Percentiles rank a stretch among this genome's conserved stretches.
Evolutionary conservation across 176 grass and related monocot genomes (phyloP).

Genomic region (Chloris gayana): DNA sequence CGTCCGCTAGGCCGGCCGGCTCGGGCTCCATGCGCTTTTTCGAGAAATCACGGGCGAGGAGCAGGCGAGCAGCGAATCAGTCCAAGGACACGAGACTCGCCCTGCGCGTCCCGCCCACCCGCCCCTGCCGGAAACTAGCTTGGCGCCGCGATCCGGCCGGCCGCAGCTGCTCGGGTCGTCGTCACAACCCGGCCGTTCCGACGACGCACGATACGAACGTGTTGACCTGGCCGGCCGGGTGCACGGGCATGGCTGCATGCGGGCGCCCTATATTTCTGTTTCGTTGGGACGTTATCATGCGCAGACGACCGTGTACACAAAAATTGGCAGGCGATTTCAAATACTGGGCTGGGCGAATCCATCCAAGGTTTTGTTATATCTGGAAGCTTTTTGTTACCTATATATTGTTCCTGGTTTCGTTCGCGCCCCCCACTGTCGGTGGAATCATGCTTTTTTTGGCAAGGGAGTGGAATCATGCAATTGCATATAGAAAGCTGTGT

Average conservation of each 20-base stretch:
- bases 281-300: neutral
- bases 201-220: neutral
- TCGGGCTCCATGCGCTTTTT: neutral
- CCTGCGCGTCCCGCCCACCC: neutral
- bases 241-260: neutral
- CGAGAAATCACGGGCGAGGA: constrained; percentile 10
- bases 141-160: neutral
- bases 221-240: constrained; percentile 19
- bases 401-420: neutral
- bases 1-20: neutral
- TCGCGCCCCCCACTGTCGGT: neutral
- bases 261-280: neutral
- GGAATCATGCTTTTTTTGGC: too few species aligned
- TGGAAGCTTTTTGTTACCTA: neutral
- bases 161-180: neutral
- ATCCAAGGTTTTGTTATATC: neutral
- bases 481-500: neutral
- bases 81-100: neutral
- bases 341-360: neutral
- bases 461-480: neutral
- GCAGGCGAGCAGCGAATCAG: neutral
- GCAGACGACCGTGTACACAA: too few species aligned
- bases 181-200: constrained; percentile 4
- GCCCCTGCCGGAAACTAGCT: neutral
- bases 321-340: neutral